phyloP scores from a whole-genome alignment of 495 filamentous ascomycete genomes.

The Trichoderma orchidacearum region DNA sequence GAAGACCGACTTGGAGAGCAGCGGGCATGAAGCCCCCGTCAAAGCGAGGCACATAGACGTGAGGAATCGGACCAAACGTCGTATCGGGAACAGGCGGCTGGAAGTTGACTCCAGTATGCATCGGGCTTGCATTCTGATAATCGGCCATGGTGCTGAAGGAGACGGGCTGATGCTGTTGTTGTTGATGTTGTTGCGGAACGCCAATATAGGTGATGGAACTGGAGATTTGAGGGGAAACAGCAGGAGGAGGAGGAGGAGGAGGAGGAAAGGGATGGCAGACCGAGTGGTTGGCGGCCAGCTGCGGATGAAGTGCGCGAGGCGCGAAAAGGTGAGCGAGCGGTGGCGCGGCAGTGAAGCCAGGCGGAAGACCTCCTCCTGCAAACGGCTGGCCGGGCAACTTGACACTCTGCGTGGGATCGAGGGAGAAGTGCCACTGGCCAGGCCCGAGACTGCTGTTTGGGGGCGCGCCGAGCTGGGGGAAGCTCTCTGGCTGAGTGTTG shows the following conservation, averaged over 20 bases:
- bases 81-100: slow-evolving; percentile 34
- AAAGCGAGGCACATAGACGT: slow-evolving; percentile 30
- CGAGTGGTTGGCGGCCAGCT: not conserved
- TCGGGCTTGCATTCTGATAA: slow-evolving; percentile 5
- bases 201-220: not conserved
- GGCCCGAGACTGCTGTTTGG: not conserved
- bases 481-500: not conserved
- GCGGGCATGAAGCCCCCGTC: slow-evolving; percentile 12
- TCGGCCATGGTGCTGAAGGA: slow-evolving; percentile 3
- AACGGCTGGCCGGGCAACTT: slow-evolving; percentile 2
- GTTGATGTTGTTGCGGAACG: not conserved
- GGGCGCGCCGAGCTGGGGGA: not conserved
- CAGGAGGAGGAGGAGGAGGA: not conserved
- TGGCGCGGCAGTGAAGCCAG: slow-evolving; percentile 2
- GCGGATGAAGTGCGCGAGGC: not conserved
- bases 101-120: slow-evolving; percentile 21
- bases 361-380: slow-evolving; percentile 1
- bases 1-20: slow-evolving; percentile 3
- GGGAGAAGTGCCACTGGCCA: not conserved
- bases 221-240: too few relatives aligned
- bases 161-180: not conserved
- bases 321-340: too few relatives aligned
- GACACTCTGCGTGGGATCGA: slow-evolving; percentile 3
- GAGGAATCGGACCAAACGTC: slow-evolving; percentile 24
- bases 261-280: not conserved